Conservation (phyloP, 2,329 filamentous ascomycete species). For the Cordyceps cicadae region DNA sequence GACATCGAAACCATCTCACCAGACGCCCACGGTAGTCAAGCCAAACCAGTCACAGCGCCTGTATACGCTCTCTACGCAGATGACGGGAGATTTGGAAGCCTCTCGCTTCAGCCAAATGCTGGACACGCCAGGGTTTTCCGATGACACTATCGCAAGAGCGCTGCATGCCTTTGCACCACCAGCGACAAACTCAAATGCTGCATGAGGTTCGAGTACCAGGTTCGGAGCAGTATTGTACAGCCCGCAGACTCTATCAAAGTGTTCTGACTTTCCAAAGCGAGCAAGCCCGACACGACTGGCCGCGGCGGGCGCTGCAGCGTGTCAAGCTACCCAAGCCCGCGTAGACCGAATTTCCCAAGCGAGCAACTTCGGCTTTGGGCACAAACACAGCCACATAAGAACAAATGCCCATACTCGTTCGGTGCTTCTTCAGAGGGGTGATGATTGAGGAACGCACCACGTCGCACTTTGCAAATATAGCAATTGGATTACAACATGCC, state of each 20-base stretch:
- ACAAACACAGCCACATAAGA: background rate
- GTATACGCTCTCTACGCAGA: slow-evolving; percentile 59
- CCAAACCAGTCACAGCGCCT: slow-evolving; percentile 61
- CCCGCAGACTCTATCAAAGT: background rate
- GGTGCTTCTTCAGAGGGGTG: background rate
- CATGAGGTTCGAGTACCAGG: background rate
- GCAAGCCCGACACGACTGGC: background rate
- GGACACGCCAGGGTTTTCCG: slow-evolving; percentile 37
- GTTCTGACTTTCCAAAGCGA: background rate
- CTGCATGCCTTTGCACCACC: slow-evolving; percentile 34
- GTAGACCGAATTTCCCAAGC: slow-evolving; percentile 3
- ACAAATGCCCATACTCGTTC: background rate
- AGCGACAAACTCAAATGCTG: slow-evolving; percentile 21
- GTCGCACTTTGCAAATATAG: background rate
- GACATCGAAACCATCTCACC: slow-evolving; percentile 24
- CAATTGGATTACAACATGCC: background rate
- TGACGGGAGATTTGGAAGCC: slow-evolving; percentile 36
- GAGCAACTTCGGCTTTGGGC: background rate
- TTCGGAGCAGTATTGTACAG: background rate
- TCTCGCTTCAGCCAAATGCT: slow-evolving; percentile 38
- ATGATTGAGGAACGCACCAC: background rate
- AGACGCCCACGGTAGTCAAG: slow-evolving; percentile 62
- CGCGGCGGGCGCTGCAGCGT: background rate
- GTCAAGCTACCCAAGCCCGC: background rate
- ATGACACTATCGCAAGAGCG: slow-evolving; percentile 40